Base-by-base conservation (phyloP, 225 moss, liverwort and hornwort species). In the Bryum argenteum region DNA sequence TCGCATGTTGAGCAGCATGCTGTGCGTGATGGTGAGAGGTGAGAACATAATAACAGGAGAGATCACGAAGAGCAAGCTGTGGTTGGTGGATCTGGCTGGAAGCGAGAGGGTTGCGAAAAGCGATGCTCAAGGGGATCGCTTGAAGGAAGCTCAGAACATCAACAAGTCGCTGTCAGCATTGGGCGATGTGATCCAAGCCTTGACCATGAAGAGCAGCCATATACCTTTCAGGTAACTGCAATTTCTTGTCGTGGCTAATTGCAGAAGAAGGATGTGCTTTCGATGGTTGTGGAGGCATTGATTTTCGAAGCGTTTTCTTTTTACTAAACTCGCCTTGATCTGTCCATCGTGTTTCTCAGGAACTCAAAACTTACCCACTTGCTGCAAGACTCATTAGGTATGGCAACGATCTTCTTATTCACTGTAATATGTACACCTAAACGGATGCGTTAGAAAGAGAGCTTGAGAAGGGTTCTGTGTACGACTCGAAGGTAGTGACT, bases 91-190 rank as follows among this genome's bases (percentile, higher is more conserved):
- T 78, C 75, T 98, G 73, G 98, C 98, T 37, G 98, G 98, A 16
- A 98, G 94, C 64, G 98, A 98, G 67, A 89, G 98, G 72, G 98
- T 98, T 16, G 94, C 98, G 10, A 98, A 98, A 72, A 98, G 92
- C 57, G 98, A 98, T 71, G 98, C 94, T 2, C 92, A 91, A 65
- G 98, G 98, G 5, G 98, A 98, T 70, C 92, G 98, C 18, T 77
- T 98, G 37, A 91, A 87, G 73, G 98, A 98, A 81, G 98, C 94
- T 1, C 94, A 98, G 60, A 91, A 86, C 55, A 98, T 98, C 81
- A 98, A 98, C 78, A 94, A 94, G 51, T 98, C 98, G n/a, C 77
- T 98, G 72, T 94, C 98, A n/a, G 90, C 98, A 0, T 68, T 98
- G 14, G 98, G 94, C 58, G 98, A 98, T 66, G 98, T 98, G n/a